Conservation (phyloP, 129 eudicot species). For the Arctium minus region DNA sequence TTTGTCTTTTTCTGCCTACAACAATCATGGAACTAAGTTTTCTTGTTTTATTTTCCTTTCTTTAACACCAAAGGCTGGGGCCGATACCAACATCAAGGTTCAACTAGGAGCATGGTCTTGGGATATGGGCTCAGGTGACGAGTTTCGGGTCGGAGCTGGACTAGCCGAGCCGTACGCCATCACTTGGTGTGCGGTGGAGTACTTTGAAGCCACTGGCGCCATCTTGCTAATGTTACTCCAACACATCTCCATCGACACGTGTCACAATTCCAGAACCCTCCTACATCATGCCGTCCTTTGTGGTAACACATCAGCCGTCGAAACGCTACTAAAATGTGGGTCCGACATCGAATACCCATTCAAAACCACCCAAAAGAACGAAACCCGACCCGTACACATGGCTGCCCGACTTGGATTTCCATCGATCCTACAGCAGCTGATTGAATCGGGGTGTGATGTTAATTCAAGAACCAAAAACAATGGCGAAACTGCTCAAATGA, state of each 20-base stretch:
- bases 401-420: slow-evolving; percentile 74
- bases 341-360: slow-evolving; percentile 52
- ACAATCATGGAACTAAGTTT: slow-evolving; percentile 10
- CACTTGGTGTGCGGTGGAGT: slow-evolving; percentile 93
- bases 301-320: slow-evolving; percentile 51
- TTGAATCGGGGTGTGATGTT: slow-evolving; percentile 65
- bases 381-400: slow-evolving; percentile 71
- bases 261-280: slow-evolving; percentile 69
- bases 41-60: background rate
- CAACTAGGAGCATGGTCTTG: slow-evolving; percentile 97
- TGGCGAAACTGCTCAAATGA: slow-evolving; percentile 75
- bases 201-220: slow-evolving; percentile 75
- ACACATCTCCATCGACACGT: slow-evolving; percentile 28
- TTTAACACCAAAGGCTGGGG: slow-evolving; percentile 54
- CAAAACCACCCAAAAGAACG: slow-evolving; percentile 41
- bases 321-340: slow-evolving; percentile 52
- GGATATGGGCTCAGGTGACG: slow-evolving; percentile 83
- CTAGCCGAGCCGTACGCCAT: slow-evolving; percentile 72
- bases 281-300: slow-evolving; percentile 91
- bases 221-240: slow-evolving; percentile 73
- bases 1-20: slow-evolving; percentile 4
- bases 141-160: slow-evolving; percentile 92
- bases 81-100: slow-evolving; percentile 51
- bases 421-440: slow-evolving; percentile 41
- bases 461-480: slow-evolving; percentile 45